Base-by-base conservation (phyloP, 345 rosid species). In the Bruguiera sexangula region DNA sequence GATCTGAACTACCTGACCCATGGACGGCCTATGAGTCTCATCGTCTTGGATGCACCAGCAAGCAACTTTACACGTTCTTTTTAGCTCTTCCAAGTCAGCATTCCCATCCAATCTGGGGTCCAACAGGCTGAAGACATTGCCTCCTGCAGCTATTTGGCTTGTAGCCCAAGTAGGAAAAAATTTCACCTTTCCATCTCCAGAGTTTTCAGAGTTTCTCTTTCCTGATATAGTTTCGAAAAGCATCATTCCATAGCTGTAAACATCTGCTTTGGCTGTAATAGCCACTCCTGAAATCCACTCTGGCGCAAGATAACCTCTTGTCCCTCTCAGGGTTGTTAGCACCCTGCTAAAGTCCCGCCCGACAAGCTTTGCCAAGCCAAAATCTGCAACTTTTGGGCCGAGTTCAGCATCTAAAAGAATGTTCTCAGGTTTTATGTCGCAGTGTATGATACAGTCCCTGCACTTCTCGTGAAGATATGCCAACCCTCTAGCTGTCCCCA, bases 251-350 rank as follows among this genome's bases (percentile, higher is more conserved):
- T 83, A 93, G 78, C 98, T 93, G 67, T 88, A 93, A 32, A 90
- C 96, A 76, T 93, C 96, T 1, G 93, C 96, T 70, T 93, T 90
- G 5, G 90, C 84, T 8, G 93, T 90, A 55, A 88, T 80, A 27
- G 95, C 88, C 29, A 87, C 90, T 52, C 95, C 95, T 1, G 98
- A 90, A 67, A 93, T 84, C 98, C 96, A 93, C 74, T 93, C 96
- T 0, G 95, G 96, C 6, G 95, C 98, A 6, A 93, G 95, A 72
- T 93, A 93, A 11, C 96, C 95, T 80, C 93, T 82, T 21, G 96
- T 90, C 21, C 98, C 98, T 78, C 93, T 86, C 81, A 87, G 82
- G 37, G 91, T 90, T 1, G 96, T 93, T 66, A 90, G 81, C 27
- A 87, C 95, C 69, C 98, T 75, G 75, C 95, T 88, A 71, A 90